Base-by-base conservation (phyloP, 306 rosid genomes). In the Acacia confusa region DNA sequence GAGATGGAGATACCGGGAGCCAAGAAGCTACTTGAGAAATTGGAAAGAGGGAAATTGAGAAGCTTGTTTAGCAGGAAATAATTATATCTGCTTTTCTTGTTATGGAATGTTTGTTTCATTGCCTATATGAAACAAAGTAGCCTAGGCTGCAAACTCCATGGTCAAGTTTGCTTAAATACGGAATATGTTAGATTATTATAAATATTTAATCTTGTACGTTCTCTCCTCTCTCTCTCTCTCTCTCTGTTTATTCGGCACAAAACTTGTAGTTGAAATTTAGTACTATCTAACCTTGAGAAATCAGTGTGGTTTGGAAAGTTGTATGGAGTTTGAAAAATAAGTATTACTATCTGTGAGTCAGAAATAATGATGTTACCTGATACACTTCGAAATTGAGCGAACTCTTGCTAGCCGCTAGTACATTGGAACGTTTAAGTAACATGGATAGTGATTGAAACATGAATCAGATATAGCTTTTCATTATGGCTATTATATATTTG, bases 1-100 rank as follows among this genome's bases (percentile, higher is more conserved):
- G 99, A 93, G 84, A 95, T 95, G 98, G 99, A 95, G 14, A 86
- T 93, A 75, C 97, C 97, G 2, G 97, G 99, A 77, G 93, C 98
- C 30, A 93, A 89, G 75, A 95, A 92, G 94, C 87, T 95, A 32
- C 92, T 91, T 43, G 98, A 93, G 84, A 63, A 91, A 64, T 79
- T 95, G 89, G 97, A 90, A 82, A 92, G 98, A 86, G 99, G 99
- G 70, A 94, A 89, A 76, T 41, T 95, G 86, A 90, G 92, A 76
- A 93, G 93, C 75, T 87, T 96, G 81, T 92, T 95, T 88, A 87
- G 87, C 74, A 89, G 91, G 78, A 95, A 89, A 75, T 93, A 86
- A 47, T 47, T 79, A 41, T 20, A 22, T 24, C 38, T 81, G 77
- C 16, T 69, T n/a, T 85, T 73, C 61, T 74, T 70, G 15, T 75